Percentiles rank a stretch among this genome's conserved stretches.
These are phyloP conservation scores for Planoprotostelium fungivorum DNA, from an alignment of 78 protist genomes.

Conservation along the genomic window DNA sequence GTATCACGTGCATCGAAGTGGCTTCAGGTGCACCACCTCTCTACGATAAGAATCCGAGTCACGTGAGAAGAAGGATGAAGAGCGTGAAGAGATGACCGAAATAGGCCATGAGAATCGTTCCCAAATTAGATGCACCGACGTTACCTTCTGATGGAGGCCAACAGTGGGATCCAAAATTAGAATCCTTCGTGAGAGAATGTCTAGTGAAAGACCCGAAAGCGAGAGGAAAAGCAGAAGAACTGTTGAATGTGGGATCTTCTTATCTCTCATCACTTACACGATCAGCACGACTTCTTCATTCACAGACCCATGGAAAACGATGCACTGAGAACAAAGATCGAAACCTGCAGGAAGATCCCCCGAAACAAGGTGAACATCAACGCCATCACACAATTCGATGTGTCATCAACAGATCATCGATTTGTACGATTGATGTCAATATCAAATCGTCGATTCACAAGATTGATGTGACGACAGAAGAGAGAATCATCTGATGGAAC, in stretches of 20 bases:
- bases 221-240: not conserved
- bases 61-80: not conserved
- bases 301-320: not conserved
- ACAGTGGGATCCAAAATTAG: not conserved
- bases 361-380: not conserved
- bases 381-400: not conserved
- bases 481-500: too few relatives aligned
- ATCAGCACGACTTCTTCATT: not conserved
- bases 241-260: not conserved
- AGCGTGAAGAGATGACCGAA: not conserved
- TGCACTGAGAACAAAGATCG: not conserved
- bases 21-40: not conserved
- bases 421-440: too few relatives aligned
- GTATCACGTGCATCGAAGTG: not conserved
- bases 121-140: not conserved
- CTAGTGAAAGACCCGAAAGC: not conserved
- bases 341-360: not conserved
- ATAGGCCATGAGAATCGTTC: not conserved
- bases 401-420: too few relatives aligned
- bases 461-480: too few relatives aligned
- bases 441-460: too few relatives aligned
- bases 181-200: not conserved
- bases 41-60: not conserved
- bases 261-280: not conserved
- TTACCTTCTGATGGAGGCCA: not conserved